phyloP scores from a whole-genome alignment of 2,329 filamentous ascomycete species.

The Chalara sp. region DNA sequence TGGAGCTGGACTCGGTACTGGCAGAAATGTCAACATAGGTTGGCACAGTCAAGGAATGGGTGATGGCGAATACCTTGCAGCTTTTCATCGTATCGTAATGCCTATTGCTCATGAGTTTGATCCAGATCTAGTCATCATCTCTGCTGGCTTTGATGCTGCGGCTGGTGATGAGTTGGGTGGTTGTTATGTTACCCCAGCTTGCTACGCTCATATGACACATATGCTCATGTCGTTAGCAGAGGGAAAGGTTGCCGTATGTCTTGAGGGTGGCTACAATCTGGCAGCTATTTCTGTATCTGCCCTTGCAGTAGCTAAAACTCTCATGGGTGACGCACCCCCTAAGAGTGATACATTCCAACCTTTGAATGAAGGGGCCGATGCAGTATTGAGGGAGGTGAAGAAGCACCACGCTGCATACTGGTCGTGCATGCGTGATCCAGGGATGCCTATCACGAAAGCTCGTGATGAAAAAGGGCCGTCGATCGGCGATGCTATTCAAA shows the following conservation, averaged over 20 bases:
- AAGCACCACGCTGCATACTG: slow-evolving; percentile 66
- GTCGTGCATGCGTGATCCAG: slow-evolving; percentile 61
- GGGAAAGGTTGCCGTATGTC: slow-evolving; percentile 84
- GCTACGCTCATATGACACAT: slow-evolving; percentile 98
- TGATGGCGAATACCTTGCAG: slow-evolving; percentile 93
- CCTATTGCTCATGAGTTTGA: slow-evolving; percentile 90
- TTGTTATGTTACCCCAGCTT: slow-evolving; percentile 83
- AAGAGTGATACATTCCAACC: slow-evolving; percentile 49
- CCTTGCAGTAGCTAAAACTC: slow-evolving; percentile 79
- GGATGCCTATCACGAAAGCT: slow-evolving; percentile 45
- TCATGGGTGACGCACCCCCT: slow-evolving; percentile 87
- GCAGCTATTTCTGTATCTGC: slow-evolving; percentile 88
- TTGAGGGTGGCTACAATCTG: slow-evolving; percentile 95
- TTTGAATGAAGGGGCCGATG: slow-evolving; percentile 50
- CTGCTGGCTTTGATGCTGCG: slow-evolving; percentile 92
- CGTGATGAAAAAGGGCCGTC: slow-evolving; percentile 47
- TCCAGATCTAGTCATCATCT: slow-evolving; percentile 90
- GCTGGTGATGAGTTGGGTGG: slow-evolving; percentile 88
- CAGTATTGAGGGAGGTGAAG: slow-evolving; percentile 51
- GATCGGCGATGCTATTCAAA: slow-evolving; percentile 73
- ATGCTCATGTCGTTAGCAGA: slow-evolving; percentile 95
- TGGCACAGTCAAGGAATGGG: slow-evolving; percentile 76
- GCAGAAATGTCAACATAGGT: slow-evolving; percentile 60
- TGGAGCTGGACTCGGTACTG: slow-evolving; percentile 46
- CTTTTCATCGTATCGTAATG: slow-evolving; percentile 95